phyloP scores from a whole-genome alignment of 2,329 filamentous ascomycete genomes.

The Fusarium napiforme region DNA sequence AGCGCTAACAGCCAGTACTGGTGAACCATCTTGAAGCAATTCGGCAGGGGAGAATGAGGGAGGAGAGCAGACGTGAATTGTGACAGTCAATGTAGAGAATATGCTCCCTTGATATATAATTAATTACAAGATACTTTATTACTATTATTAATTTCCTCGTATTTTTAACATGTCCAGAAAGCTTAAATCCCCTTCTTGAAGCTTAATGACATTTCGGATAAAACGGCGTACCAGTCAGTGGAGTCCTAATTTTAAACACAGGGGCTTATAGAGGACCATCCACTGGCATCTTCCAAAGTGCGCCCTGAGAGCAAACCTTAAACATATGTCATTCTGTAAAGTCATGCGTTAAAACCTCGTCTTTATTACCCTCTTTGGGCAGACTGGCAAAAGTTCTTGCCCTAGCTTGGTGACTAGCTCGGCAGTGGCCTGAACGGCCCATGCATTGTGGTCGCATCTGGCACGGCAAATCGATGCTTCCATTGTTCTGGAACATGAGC shows the following conservation, averaged over 20 bases:
- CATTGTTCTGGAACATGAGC: not conserved
- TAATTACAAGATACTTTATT: not conserved
- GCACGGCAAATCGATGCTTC: not conserved
- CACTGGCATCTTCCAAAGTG: not conserved
- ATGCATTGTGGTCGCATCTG: not conserved
- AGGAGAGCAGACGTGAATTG: accelerated
- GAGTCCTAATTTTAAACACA: not conserved
- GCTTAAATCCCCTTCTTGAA: not conserved
- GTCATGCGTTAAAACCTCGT: not conserved
- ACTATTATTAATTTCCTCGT: not conserved
- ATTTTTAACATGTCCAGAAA: not conserved
- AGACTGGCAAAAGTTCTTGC: not conserved
- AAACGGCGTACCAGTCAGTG: not conserved
- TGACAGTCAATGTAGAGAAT: accelerated
- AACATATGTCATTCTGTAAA: not conserved
- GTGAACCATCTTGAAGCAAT: not conserved
- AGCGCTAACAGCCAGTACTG: not conserved
- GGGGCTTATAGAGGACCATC: not conserved
- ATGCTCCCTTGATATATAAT: not conserved
- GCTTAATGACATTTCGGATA: not conserved
- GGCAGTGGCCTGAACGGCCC: not conserved
- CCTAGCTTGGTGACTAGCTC: not conserved
- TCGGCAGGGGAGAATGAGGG: accelerated
- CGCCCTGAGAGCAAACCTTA: not conserved
- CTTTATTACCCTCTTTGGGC: not conserved